Percentiles rank a stretch among this genome's conserved stretches.
Conservation (phyloP, 2,329 filamentous ascomycete species). For the Rhynchosporium secalis region DNA sequence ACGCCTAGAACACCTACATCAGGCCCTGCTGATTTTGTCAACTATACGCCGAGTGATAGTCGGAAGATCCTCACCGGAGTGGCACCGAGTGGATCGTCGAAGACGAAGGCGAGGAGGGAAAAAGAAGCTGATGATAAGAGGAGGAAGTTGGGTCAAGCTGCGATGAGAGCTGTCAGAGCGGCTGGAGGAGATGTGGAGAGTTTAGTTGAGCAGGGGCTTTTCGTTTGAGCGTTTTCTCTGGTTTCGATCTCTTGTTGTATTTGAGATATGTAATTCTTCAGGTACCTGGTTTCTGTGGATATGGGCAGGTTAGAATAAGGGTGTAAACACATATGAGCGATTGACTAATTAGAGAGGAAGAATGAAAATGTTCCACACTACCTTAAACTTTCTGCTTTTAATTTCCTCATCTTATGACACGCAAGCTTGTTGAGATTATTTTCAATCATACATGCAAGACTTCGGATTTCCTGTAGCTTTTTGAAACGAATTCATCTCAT, state of each 20-base stretch:
- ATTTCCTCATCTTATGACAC: background rate
- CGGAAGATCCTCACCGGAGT: constrained; percentile 82
- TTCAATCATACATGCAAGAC: background rate
- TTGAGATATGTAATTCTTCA: background rate
- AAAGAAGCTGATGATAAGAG: constrained; percentile 81
- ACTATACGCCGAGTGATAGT: constrained; percentile 82
- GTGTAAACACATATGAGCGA: background rate
- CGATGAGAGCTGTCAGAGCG: constrained; percentile 66
- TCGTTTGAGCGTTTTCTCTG: constrained; percentile 40
- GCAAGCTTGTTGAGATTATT: background rate
- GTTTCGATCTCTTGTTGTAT: background rate
- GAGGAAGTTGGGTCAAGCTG: constrained; percentile 65
- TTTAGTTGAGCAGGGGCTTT: constrained; percentile 52
- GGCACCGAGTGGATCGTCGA: constrained; percentile 84
- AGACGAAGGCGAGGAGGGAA: constrained; percentile 92
- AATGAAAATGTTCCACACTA: background rate
- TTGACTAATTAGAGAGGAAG: background rate
- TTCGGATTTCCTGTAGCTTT: background rate
- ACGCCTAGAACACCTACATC: constrained; percentile 43
- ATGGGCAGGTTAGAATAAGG: background rate
- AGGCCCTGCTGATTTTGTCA: constrained; percentile 68
- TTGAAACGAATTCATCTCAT: background rate
- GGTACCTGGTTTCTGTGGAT: background rate
- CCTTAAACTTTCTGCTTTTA: background rate
- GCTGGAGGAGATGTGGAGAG: constrained; percentile 67